Conservation (phyloP, 2,329 filamentous ascomycete species). For the Alternaria consortialis region DNA sequence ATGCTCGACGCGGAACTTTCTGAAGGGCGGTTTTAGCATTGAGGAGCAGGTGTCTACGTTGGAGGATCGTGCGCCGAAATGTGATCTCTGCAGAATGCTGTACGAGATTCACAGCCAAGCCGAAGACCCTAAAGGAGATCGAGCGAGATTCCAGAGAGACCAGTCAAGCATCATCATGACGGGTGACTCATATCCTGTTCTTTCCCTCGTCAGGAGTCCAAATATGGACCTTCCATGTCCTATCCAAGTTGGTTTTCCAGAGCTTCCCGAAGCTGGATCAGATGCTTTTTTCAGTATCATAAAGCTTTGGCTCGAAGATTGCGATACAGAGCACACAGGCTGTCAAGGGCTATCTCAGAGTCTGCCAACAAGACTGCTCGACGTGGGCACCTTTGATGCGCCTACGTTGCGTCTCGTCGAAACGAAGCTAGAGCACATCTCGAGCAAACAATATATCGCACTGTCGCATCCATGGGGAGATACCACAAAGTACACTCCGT, state of each 20-base stretch:
- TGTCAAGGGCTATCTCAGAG: not conserved
- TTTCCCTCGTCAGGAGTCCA: constrained; percentile 17
- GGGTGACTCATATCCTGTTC: constrained; percentile 9
- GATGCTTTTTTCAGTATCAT: constrained; percentile 15
- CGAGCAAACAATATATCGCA: constrained; percentile 17
- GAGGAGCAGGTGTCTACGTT: not conserved
- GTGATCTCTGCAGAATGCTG: constrained; percentile 21
- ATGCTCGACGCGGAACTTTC: constrained; percentile 15
- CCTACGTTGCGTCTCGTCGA: constrained; percentile 12
- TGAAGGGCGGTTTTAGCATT: constrained; percentile 13
- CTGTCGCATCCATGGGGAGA: constrained; percentile 29
- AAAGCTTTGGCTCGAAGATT: not conserved
- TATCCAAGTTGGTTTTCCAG: constrained; percentile 25
- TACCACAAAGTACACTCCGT: constrained; percentile 4
- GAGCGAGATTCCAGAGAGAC: constrained; percentile 4
- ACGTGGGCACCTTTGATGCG: constrained; percentile 10
- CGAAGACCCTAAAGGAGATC: not conserved
- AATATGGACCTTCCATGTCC: not conserved
- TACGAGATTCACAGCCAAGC: not conserved
- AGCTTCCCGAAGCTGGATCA: constrained; percentile 6
- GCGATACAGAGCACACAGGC: not conserved
- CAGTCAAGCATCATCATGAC: constrained; percentile 10
- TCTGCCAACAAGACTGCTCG: constrained; percentile 21
- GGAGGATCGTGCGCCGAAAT: constrained; percentile 1
- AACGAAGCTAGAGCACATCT: not conserved